Evolutionary conservation across 2,329 filamentous ascomycete species (phyloP).

Genomic region (Dothistroma pini): DNA sequence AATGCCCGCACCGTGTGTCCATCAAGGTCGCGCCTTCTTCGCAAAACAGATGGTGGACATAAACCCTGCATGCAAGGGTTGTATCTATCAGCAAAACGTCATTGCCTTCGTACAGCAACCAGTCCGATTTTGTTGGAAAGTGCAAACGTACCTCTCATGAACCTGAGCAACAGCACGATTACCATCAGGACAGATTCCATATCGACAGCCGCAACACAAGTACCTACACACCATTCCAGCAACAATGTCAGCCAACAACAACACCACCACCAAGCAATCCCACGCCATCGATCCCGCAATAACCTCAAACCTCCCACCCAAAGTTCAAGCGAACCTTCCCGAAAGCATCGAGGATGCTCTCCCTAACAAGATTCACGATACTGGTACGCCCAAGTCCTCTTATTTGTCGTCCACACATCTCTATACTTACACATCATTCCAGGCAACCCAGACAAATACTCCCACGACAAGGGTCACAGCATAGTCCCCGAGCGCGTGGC

Average conservation of each 20-base stretch:
- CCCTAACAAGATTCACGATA: constrained; percentile 15
- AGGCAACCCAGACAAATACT: constrained; percentile 11
- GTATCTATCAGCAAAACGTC: background rate
- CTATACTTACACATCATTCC: background rate
- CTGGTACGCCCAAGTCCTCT: constrained; percentile 5
- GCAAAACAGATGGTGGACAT: background rate
- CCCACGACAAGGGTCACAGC: constrained; percentile 12
- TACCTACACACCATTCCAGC: background rate
- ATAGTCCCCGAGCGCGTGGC: constrained; percentile 12
- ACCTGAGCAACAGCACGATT: background rate
- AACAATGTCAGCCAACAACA: background rate
- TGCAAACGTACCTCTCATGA: background rate
- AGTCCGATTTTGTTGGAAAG: background rate
- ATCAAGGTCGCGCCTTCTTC: background rate
- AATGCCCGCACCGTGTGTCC: background rate
- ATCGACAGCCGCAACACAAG: background rate
- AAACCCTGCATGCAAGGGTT: background rate
- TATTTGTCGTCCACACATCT: background rate
- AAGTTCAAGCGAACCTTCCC: constrained; percentile 10
- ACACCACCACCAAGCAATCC: constrained; percentile 3
- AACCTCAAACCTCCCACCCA: constrained; percentile 9
- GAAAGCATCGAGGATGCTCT: constrained; percentile 11
- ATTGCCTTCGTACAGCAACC: background rate
- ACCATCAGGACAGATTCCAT: background rate
- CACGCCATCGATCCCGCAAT: constrained; percentile 7